Base-by-base conservation (phyloP, 345 rosid genomes). In the Lumnitzera racemosa region DNA sequence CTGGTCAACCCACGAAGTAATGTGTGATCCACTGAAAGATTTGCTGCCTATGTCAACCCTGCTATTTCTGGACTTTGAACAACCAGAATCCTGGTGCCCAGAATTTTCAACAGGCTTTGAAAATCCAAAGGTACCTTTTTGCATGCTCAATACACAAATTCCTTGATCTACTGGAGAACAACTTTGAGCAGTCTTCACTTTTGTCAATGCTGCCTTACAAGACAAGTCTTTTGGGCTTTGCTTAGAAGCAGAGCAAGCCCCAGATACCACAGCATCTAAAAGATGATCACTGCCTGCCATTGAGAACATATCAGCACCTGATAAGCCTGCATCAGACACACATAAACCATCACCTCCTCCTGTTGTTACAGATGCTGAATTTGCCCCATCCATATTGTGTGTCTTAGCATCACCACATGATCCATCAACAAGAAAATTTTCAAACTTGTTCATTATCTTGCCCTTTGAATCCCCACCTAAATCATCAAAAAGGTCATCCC, bases 211-310 rank as follows among this genome's bases (percentile, higher is more conserved):
- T 61, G 92, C 83, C 67, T 72, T 72, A 70, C 91, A 78, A 1
- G 98, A 92, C 47, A 76, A 63, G 31, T 87, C 98, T 48, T 86
- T 87, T 2, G 87, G 80, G 62, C 72, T 78, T 82, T 84, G 94
- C 74, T 82, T 89, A 13, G 82, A 49, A 24, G 75, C 68, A 57
- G 83, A 73, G 29, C 67, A 63, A 24, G 78, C 84, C 70, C 85
- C 79, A 27, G 91, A 82, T 58, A 92, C 97, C 53, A 92, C 95
- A 13, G 99, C 99, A 72, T 87, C 99, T 74, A 92, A 72, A 63
- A 92, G 89, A 81, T 92, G 69, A 71, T 87, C 99, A 23, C 74
- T 61, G 41, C 76, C 84, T 52, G 55, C 41, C 12, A 46, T 67
- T 20, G 80, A 64, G 65, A 71, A 70, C 56, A 72, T 47, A 53